Percentiles rank a stretch among this genome's conserved stretches.
Evolutionary conservation across 805 yeast genomes (phyloP).

Genomic region (Isabelozyma rhagii): DNA sequence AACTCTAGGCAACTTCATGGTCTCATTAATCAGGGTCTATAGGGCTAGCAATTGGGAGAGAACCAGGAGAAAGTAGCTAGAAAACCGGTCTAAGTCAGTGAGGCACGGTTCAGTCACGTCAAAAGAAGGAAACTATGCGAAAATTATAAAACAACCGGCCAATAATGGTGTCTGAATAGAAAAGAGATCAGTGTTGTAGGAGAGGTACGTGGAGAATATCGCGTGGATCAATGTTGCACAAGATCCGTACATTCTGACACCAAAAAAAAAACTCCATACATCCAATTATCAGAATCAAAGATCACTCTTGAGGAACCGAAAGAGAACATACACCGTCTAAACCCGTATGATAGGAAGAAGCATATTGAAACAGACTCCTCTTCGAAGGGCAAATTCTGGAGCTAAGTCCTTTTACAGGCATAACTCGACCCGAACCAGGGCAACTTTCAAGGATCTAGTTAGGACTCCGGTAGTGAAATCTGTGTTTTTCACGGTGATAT

Average conservation of each 20-base stretch:
- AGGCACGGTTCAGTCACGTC: background rate
- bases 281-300: background rate
- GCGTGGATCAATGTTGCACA: too few relatives aligned
- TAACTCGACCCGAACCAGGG: constrained; percentile 4
- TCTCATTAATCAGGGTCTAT: background rate
- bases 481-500: constrained; percentile 31
- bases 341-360: background rate
- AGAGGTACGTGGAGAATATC: too few relatives aligned
- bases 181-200: background rate
- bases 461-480: constrained; percentile 36
- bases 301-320: background rate
- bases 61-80: background rate
- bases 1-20: constrained; percentile 33
- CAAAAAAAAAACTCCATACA: background rate
- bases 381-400: background rate
- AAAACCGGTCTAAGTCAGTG: background rate
- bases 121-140: too few relatives aligned
- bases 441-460: constrained; percentile 25
- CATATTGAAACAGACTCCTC: background rate
- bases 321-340: background rate
- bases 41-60: background rate
- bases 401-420: background rate
- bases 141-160: too few relatives aligned
- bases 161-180: background rate
- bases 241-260: too few relatives aligned